Evolutionary conservation across 345 rosid species (phyloP), one percentile per base, ranked within the genome.

Genomic region (Citrus cavaleriei): DNA sequence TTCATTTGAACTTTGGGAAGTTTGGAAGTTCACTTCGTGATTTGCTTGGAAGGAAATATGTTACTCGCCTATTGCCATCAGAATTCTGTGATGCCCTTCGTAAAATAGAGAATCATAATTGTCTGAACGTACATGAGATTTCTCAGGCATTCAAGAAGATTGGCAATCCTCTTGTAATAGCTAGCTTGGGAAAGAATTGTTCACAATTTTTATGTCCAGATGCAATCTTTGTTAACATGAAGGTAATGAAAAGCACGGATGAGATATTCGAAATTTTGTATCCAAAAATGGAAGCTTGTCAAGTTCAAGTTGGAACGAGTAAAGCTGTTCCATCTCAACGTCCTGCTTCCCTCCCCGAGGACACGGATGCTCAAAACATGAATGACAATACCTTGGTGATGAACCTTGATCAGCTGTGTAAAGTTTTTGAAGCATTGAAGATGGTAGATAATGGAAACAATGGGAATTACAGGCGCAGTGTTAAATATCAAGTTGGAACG

Each of bases 151-250:
- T 82, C 5, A 30, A 42, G 16, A 85, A 35, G 24, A 78, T 78
- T 10, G 79, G 73, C 27, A 81, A 85, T 76, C 86, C 90, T 61
- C 84, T 88, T 6, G 81, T 79, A 1, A 62, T 84, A 24, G 80
- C 80, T 68, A 78, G 63, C 63, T 22, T 72, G 3, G 62, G 46
- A 7, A 28, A 49, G 25, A n/a, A 68, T 62, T 22, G 51, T 24
- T 60, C 82, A 2, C 42, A 37, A 4, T 71, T 30, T 37, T 12
- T 7, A 7, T 64, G 79, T 76, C 71, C 61, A 6, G 70, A 68
- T 64, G 85, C 85, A 27, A 74, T 82, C 21, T 77, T 76, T 77
- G 77, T 88, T 13, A 83, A 88, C 70, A 74, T 81, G 84, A 85
- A 64, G 60, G 57, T 8, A 16, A 10, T 57, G 10, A 66, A 73